These are phyloP conservation scores for Diaporthe sp. DNA, from an alignment of 2,329 filamentous ascomycete species.

Conservation along the genomic window DNA sequence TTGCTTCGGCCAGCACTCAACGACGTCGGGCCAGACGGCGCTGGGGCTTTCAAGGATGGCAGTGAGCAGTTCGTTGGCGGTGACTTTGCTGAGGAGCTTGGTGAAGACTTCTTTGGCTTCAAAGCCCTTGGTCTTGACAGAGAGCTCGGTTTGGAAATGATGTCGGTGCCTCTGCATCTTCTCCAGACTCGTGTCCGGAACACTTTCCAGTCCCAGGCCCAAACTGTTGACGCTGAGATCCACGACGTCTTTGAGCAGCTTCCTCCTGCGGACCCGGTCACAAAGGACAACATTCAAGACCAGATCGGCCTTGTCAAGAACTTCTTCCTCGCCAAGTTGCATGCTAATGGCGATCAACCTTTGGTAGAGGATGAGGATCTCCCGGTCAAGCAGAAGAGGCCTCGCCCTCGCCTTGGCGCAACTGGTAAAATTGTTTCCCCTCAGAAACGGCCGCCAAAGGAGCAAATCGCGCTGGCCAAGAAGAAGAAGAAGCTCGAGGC, in stretches of 20 bases:
- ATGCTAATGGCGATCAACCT: conserved; percentile 84
- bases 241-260: conserved; percentile 77
- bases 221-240: conserved; percentile 70
- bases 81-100: conserved; percentile 97
- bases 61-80: conserved; percentile 97
- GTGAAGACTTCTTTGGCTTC: conserved; percentile 99
- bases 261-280: conserved; percentile 81
- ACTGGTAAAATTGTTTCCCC: conserved; percentile 90
- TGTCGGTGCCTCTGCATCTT: conserved; percentile 93
- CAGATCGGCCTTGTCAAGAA: conserved; percentile 91
- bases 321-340: conserved; percentile 92
- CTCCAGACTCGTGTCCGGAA: conserved; percentile 91
- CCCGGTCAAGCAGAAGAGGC: conserved; percentile 89
- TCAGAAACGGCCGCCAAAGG: conserved; percentile 84
- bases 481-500: conserved; percentile 85
- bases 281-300: conserved; percentile 79
- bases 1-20: conserved; percentile 89
- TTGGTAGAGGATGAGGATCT: conserved; percentile 95
- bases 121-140: conserved; percentile 92
- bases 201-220: conserved; percentile 83
- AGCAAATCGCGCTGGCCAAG: conserved; percentile 86
- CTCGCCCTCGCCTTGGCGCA: conserved; percentile 72
- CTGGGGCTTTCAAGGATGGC: conserved; percentile 92
- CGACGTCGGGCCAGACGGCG: conserved; percentile 85
- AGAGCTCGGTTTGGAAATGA: conserved; percentile 88